A percentile compares a stretch with the other conserved stretches of the same genome.
Conservation (phyloP, 2,329 filamentous ascomycete species). For the Cercospora zeae-maydis region DNA sequence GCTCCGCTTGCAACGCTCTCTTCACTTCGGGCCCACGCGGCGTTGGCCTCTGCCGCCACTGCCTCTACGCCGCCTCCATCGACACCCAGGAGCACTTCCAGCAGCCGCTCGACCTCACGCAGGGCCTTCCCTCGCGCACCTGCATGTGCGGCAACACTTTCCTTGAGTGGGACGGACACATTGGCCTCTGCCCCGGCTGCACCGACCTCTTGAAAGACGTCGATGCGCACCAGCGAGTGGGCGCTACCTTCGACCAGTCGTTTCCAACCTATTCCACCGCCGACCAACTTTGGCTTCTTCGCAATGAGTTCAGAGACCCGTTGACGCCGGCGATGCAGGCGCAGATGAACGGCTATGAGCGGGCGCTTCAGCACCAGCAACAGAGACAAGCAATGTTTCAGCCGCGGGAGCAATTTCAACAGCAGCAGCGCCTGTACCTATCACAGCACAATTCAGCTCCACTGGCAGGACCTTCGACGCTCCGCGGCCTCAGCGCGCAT, state of each 20-base stretch:
- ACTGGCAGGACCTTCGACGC: background rate
- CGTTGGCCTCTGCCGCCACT: background rate
- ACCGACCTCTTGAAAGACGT: background rate
- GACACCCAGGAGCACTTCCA: background rate
- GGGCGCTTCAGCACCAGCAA: background rate
- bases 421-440: background rate
- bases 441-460: background rate
- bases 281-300: background rate
- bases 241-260: background rate
- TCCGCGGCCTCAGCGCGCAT: too few relatives aligned
- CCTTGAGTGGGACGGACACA: background rate
- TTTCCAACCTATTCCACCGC: background rate
- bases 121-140: background rate
- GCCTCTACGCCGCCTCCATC: background rate
- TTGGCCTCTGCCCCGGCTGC: background rate
- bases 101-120: background rate
- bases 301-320: background rate
- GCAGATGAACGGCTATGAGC: background rate
- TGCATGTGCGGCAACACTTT: background rate
- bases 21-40: background rate
- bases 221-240: background rate
- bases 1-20: background rate
- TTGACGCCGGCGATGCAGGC: background rate
- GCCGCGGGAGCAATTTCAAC: background rate
- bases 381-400: background rate